These are phyloP conservation scores for Podaxis rugospora DNA, from an alignment of 768 basidiomycete genomes.

Conservation along the genomic window DNA sequence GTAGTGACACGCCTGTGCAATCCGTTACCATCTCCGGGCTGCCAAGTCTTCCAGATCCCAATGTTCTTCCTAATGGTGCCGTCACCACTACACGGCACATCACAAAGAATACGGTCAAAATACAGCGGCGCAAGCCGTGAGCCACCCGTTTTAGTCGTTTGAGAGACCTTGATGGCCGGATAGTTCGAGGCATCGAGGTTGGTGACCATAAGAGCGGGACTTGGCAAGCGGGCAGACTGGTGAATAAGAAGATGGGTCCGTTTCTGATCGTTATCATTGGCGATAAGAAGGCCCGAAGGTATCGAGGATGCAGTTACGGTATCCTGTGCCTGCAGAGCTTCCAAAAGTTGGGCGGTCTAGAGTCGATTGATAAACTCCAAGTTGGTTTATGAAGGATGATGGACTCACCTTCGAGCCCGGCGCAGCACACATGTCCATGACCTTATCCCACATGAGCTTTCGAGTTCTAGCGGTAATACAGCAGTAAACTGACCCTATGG, in stretches of 20 bases:
- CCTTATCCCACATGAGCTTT: slow-evolving; percentile 32
- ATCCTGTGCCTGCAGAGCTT: slow-evolving; percentile 85
- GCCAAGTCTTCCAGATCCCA: slow-evolving; percentile 94
- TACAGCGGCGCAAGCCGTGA: slow-evolving; percentile 48
- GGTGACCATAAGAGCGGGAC: slow-evolving; percentile 90
- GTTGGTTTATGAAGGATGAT: not conserved
- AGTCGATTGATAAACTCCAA: not conserved
- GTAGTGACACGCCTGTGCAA: slow-evolving; percentile 61
- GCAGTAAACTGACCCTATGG: slow-evolving; percentile 52
- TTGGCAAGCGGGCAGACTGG: slow-evolving; percentile 91
- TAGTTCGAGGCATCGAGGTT: slow-evolving; percentile 93
- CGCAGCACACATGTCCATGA: slow-evolving; percentile 97
- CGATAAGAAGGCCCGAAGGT: slow-evolving; percentile 84
- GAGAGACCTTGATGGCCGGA: slow-evolving; percentile 56
- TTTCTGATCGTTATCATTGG: slow-evolving; percentile 94
- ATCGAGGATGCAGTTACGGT: slow-evolving; percentile 57
- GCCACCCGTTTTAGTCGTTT: slow-evolving; percentile 24
- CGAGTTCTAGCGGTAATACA: not conserved
- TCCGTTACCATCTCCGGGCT: slow-evolving; percentile 83
- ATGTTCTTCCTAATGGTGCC: slow-evolving; percentile 94
- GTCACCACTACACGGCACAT: slow-evolving; percentile 97
- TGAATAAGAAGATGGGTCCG: slow-evolving; percentile 96
- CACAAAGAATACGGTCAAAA: slow-evolving; percentile 93
- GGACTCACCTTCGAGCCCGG: slow-evolving; percentile 85
- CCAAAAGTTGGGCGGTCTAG: slow-evolving; percentile 92